Conservation (phyloP, 75 land plant genomes). For the Larix kaempferi region DNA sequence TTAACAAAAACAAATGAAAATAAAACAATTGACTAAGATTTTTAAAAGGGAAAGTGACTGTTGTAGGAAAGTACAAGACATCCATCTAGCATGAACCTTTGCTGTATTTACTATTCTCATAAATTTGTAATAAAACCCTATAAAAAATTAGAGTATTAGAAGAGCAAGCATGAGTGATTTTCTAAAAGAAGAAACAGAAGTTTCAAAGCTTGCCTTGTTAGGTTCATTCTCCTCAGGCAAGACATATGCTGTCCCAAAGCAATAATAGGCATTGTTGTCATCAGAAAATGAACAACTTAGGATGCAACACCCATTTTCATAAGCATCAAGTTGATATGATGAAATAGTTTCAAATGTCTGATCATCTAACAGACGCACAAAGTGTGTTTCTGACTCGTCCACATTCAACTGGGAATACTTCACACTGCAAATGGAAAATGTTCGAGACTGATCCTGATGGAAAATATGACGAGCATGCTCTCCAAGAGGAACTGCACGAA, state of each 20-base stretch:
- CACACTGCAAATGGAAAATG: conserved; percentile 84
- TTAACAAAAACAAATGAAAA: background rate
- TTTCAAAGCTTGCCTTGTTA: conserved; percentile 56
- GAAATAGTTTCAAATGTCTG: conserved; percentile 90
- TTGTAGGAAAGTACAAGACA: background rate
- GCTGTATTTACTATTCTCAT: background rate
- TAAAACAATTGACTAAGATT: background rate
- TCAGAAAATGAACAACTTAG: conserved; percentile 96
- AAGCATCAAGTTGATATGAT: conserved; percentile 74
- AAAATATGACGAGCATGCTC: conserved; percentile 97
- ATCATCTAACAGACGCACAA: conserved; percentile 90
- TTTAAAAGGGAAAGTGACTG: background rate
- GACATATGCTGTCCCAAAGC: conserved; percentile 98
- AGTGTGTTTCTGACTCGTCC: conserved; percentile 94
- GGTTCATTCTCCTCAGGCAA: conserved; percentile 97
- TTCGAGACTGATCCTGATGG: conserved; percentile 92
- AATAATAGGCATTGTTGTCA: conserved; percentile 84
- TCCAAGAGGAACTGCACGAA: conserved; percentile 92
- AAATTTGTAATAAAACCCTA: background rate
- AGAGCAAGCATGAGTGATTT: background rate
- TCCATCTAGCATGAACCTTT: background rate
- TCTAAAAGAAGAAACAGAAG: background rate
- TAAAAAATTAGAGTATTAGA: background rate
- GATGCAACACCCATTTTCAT: conserved; percentile 91
- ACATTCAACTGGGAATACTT: conserved; percentile 52